Conservation (phyloP, 768 basidiomycete genomes). For the Boletus sensibilis region DNA sequence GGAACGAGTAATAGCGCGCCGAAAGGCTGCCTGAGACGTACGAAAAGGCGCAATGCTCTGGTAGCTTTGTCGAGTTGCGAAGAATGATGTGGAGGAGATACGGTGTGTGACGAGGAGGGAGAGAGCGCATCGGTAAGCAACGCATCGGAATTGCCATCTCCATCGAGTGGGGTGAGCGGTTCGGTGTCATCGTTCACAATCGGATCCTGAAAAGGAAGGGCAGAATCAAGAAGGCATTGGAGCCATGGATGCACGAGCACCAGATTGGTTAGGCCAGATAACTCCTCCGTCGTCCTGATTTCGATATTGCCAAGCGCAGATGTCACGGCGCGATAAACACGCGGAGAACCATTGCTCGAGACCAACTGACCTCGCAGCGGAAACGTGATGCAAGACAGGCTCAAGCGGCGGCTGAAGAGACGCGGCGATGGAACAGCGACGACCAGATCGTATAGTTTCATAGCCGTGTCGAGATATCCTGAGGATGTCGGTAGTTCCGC, state of each 20-base stretch:
- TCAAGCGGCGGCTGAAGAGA: not conserved
- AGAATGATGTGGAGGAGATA: not conserved
- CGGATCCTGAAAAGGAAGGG: not conserved
- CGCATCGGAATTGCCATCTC: not conserved
- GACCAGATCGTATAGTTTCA: not conserved
- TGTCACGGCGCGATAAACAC: not conserved
- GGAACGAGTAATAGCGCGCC: conserved; percentile 9
- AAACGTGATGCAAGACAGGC: not conserved
- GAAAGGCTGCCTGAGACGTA: not conserved
- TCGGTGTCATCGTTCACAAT: not conserved
- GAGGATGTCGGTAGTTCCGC: not conserved
- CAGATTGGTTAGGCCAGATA: not conserved
- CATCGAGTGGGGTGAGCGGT: not conserved
- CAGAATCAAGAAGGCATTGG: not conserved
- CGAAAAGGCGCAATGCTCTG: not conserved
- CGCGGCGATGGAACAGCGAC: not conserved
- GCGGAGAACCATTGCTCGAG: not conserved
- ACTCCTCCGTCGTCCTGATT: not conserved
- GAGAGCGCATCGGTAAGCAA: not conserved
- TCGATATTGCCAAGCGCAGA: not conserved
- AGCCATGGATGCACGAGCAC: not conserved
- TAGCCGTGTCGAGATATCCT: not conserved
- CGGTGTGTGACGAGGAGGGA: too few species aligned
- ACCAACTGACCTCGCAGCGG: not conserved
- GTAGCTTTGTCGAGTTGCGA: not conserved